Percentiles rank a stretch among this genome's conserved stretches.
Conservation (phyloP, 306 rosid species). For the Dalbergia cochinchinensis region DNA sequence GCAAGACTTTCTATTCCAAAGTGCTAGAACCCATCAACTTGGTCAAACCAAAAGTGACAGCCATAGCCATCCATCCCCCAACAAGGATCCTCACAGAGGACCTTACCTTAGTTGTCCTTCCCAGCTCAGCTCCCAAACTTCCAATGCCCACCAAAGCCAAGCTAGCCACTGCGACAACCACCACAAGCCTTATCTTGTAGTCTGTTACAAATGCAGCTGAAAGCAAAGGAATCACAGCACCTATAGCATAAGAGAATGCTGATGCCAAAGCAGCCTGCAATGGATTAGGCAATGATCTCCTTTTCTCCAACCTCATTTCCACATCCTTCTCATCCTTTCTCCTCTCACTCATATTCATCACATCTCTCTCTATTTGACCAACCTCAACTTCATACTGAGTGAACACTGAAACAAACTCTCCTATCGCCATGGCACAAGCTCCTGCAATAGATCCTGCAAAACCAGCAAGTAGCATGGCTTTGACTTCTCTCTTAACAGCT, state of each 20-base stretch:
- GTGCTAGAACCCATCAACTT: constrained; percentile 45
- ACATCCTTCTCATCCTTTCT: neutral
- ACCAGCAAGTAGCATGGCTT: constrained; percentile 67
- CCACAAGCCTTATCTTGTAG: constrained; percentile 44
- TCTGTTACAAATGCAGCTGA: constrained; percentile 44
- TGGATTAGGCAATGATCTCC: constrained; percentile 54
- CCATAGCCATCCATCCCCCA: constrained; percentile 70
- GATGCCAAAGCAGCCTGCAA: constrained; percentile 59
- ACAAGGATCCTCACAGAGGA: constrained; percentile 54
- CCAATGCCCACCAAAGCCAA: constrained; percentile 60
- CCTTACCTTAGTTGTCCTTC: constrained; percentile 40
- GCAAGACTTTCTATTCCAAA: constrained; percentile 24
- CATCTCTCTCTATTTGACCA: constrained; percentile 57
- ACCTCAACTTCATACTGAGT: constrained; percentile 70
- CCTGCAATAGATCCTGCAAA: constrained; percentile 73
- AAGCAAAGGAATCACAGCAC: constrained; percentile 56
- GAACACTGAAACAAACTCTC: constrained; percentile 72
- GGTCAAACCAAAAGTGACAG: constrained; percentile 57
- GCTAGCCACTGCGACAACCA: constrained; percentile 47
- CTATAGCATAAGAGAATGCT: constrained; percentile 50
- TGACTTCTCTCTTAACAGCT: constrained; percentile 60
- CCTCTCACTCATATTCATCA: neutral
- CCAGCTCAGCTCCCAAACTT: constrained; percentile 50
- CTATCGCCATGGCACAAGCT: constrained; percentile 72
- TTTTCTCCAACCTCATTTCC: constrained; percentile 30